phyloP scores from a whole-genome alignment of 2,329 filamentous ascomycete genomes.

The Fusarium keratoplasticum region DNA sequence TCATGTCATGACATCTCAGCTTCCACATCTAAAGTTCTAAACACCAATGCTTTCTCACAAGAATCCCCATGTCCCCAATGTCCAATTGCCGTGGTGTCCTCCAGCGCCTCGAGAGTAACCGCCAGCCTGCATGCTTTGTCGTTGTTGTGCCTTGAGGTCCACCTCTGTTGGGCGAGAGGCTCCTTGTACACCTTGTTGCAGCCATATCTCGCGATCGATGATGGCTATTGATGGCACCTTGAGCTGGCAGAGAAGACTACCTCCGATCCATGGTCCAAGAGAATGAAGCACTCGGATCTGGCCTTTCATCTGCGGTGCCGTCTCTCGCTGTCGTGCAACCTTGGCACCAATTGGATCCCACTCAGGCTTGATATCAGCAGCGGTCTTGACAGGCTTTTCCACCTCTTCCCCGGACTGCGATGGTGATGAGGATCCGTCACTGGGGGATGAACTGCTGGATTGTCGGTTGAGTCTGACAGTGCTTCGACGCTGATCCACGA shows the following conservation, averaged over 20 bases:
- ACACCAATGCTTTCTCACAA: slow-evolving; percentile 43
- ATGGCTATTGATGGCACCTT: slow-evolving; percentile 76
- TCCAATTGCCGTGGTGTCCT: slow-evolving; percentile 65
- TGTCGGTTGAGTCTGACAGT: slow-evolving; percentile 57
- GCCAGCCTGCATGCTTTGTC: slow-evolving; percentile 73
- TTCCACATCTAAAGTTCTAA: not conserved
- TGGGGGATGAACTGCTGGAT: slow-evolving; percentile 34
- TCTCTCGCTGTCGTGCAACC: slow-evolving; percentile 48
- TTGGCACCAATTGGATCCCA: slow-evolving; percentile 53
- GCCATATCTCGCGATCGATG: slow-evolving; percentile 78
- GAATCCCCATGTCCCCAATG: slow-evolving; percentile 71
- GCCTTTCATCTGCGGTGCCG: slow-evolving; percentile 63
- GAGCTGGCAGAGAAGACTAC: slow-evolving; percentile 75
- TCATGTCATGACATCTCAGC: slow-evolving; percentile 6
- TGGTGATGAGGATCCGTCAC: slow-evolving; percentile 37
- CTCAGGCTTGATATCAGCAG: slow-evolving; percentile 41
- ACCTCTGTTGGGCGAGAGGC: slow-evolving; percentile 71
- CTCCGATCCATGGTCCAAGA: slow-evolving; percentile 80
- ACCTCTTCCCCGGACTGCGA: slow-evolving; percentile 41
- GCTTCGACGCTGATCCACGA: slow-evolving; percentile 64
- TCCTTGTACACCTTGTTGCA: slow-evolving; percentile 73
- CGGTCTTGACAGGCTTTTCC: slow-evolving; percentile 31
- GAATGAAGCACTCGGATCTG: slow-evolving; percentile 74
- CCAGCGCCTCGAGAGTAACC: slow-evolving; percentile 55
- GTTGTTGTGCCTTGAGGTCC: slow-evolving; percentile 67